phyloP scores from a whole-genome alignment of 805 yeast genomes.

The Kodamaea kaohsiungensis region DNA sequence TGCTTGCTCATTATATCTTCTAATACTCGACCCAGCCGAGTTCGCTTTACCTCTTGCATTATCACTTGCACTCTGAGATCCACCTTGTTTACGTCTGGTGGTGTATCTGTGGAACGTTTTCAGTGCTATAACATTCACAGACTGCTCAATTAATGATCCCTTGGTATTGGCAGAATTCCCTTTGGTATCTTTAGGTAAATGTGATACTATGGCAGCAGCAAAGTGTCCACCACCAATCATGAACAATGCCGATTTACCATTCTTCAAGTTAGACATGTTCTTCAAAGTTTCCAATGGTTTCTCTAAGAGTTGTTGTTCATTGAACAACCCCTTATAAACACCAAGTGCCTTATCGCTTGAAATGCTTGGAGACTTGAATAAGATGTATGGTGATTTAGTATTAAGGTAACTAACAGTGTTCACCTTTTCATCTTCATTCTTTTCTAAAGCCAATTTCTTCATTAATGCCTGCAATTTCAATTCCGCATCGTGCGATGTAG shows the following conservation, averaged over 20 bases:
- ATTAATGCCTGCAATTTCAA: conserved; percentile 22
- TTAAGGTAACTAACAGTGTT: conserved; percentile 53
- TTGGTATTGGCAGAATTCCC: conserved; percentile 54
- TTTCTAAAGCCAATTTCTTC: conserved; percentile 19
- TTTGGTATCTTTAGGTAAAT: conserved; percentile 54
- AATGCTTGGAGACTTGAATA: conserved; percentile 52
- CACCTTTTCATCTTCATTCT: conserved; percentile 31
- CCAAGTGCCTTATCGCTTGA: conserved; percentile 57
- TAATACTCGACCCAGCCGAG: conserved; percentile 88
- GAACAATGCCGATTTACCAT: conserved; percentile 67
- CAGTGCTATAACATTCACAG: conserved; percentile 66
- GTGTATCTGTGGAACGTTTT: conserved; percentile 95
- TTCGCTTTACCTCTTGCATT: conserved; percentile 93
- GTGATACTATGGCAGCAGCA: conserved; percentile 91
- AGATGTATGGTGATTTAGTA: conserved; percentile 69
- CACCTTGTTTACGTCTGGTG: conserved; percentile 96
- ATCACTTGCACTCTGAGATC: conserved; percentile 91
- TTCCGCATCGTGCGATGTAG: conserved; percentile 14
- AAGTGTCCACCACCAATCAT: conserved; percentile 99
- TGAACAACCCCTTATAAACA: conserved; percentile 64
- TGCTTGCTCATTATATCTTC: conserved; percentile 89
- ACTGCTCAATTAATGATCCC: conserved; percentile 56
- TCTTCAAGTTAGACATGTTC: conserved; percentile 30
- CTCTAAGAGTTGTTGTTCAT: conserved; percentile 32
- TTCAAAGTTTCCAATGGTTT: conserved; percentile 54